Evolutionary conservation across 148 eudicot genomes (phyloP).

Genomic region (Euryodendron excelsum): DNA sequence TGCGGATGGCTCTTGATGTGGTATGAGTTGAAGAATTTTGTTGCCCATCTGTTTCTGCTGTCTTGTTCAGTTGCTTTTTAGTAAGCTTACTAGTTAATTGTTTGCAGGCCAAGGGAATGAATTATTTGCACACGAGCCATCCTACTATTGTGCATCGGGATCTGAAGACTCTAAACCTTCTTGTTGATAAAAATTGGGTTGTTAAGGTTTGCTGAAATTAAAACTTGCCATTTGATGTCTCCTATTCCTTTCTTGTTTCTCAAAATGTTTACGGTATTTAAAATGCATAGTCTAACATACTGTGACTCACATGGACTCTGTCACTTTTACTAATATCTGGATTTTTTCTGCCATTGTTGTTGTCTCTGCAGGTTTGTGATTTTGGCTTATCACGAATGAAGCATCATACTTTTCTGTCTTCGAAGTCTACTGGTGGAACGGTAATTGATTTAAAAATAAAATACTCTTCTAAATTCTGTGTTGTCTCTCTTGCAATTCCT

Average conservation of each 20-base stretch:
- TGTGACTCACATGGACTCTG: background rate
- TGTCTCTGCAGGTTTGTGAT: slow-evolving; percentile 76
- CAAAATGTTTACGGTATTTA: background rate
- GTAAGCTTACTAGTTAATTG: slow-evolving; percentile 10
- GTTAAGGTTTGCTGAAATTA: slow-evolving; percentile 66
- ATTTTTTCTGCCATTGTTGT: background rate
- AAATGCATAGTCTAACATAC: background rate
- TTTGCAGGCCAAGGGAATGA: slow-evolving; percentile 97
- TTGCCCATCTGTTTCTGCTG: background rate
- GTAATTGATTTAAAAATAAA: slow-evolving; percentile 37
- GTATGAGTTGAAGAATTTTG: slow-evolving; percentile 36
- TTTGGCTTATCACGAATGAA: slow-evolving; percentile 94
- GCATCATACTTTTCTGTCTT: slow-evolving; percentile 86
- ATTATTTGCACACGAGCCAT: slow-evolving; percentile 88
- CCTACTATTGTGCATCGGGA: slow-evolving; percentile 96
- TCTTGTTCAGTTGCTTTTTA: slow-evolving; percentile 12
- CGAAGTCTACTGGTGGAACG: slow-evolving; percentile 97
- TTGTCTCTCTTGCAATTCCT: background rate
- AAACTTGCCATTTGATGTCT: slow-evolving; percentile 1
- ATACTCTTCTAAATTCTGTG: background rate
- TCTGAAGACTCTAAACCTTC: slow-evolving; percentile 93
- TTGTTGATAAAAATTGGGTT: slow-evolving; percentile 93
- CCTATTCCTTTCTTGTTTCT: background rate
- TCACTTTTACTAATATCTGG: background rate
- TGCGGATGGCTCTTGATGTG: slow-evolving; percentile 98